Conservation (phyloP, 441 rosid species). For the Jatropha multifida region DNA sequence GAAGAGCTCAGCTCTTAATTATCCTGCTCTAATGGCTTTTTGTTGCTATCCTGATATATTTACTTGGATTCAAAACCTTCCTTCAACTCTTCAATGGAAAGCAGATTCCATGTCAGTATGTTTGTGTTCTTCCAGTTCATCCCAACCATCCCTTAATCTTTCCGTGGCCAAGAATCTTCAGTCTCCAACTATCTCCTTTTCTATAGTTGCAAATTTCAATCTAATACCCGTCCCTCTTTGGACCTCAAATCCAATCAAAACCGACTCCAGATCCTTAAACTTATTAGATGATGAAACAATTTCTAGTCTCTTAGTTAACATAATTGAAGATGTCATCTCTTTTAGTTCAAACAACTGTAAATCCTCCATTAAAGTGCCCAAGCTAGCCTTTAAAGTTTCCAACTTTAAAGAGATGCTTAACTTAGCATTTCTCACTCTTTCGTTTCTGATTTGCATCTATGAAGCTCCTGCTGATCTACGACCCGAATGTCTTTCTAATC, state of each 20-base stretch:
- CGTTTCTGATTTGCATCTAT: conserved; percentile 64
- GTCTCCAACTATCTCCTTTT: conserved; percentile 45
- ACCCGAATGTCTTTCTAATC: conserved; percentile 44
- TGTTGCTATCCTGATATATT: conserved; percentile 53
- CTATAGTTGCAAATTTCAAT: conserved; percentile 48
- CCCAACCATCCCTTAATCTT: conserved; percentile 58
- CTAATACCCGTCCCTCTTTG: conserved; percentile 54
- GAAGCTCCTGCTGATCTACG: conserved; percentile 75
- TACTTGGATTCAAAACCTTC: conserved; percentile 70
- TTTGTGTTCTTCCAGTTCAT: conserved; percentile 56
- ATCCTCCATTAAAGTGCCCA: conserved; percentile 40
- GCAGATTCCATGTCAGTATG: conserved; percentile 47
- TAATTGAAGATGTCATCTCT: conserved; percentile 56
- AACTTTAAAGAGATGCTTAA: conserved; percentile 58
- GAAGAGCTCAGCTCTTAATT: not conserved
- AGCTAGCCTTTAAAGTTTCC: conserved; percentile 24
- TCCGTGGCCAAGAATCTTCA: conserved; percentile 36
- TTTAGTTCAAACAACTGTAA: conserved; percentile 44
- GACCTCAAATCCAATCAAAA: conserved; percentile 55
- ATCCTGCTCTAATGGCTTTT: conserved; percentile 44
- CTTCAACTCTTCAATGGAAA: conserved; percentile 61
- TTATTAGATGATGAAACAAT: conserved; percentile 39
- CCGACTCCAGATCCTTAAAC: conserved; percentile 37
- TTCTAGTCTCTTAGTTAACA: conserved; percentile 43
- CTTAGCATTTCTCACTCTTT: conserved; percentile 59